Base-by-base conservation (phyloP, 768 basidiomycete genomes). In the Rhizopogon vesiculosus region DNA sequence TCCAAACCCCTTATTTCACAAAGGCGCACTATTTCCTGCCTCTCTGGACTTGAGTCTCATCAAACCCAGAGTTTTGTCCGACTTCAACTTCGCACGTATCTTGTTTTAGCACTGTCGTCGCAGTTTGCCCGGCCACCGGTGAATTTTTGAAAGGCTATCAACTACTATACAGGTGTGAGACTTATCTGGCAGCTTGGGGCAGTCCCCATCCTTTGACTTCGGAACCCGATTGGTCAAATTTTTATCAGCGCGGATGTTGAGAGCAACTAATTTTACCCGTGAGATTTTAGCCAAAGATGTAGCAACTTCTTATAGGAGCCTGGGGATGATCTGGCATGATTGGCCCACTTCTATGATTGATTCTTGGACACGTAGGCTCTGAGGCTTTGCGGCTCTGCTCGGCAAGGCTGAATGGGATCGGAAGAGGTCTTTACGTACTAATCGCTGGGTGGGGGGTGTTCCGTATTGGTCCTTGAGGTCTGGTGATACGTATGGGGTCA, bases 71-170 rank as follows among this genome's bases (percentile, higher is more conserved):
- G 33, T 19, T 29, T 46, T 29, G 18, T 46, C 45, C 45, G 29
- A 25, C 25, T 16, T 45, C 39, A 8, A 28, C 43, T 45, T 53
- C 57, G 54, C 57, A 55, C 54, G 54, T 19, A 39, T 22, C 45
- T 46, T 35, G 35, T 43, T 42, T 55, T 39, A 41, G 55, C 45
- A 49, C n/a, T 38, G 25, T 15, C 42, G 54, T 58, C 25, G 42
- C 57, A 49, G 28, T 58, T 58, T 49, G 33, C 42, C 56, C 57
- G 57, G 57, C 57, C 42, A 58, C 55, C 55, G 54, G 22, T 35
- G 39, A 25, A 25, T 4, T 25, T 10, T 31, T 9, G 10, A 53
- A 52, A 16, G 28, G 9, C n/a, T 25, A 53, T 53, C 51, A 53
- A 35, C 51, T 13, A 3, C 12, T 13, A 38, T 13, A 52, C 31